Conservation (phyloP, 331 rosid species). For the Malus hybrid region DNA sequence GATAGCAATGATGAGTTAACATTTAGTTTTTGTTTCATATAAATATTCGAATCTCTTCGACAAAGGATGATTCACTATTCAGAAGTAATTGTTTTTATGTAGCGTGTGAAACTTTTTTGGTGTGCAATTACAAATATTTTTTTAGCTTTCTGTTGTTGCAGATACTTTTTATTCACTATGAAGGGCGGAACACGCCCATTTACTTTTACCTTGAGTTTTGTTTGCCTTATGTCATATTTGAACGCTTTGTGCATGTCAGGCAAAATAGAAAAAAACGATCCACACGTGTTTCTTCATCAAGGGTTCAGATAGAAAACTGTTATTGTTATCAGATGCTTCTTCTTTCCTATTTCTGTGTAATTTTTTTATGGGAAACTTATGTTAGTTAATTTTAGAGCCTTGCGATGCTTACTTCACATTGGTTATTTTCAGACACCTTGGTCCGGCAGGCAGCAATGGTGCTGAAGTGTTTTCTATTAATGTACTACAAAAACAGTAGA, state of each 20-base stretch:
- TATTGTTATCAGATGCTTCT: background rate
- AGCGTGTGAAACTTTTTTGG: background rate
- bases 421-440: conserved; percentile 72
- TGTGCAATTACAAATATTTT: background rate
- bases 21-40: background rate
- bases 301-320: background rate
- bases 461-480: conserved; percentile 66
- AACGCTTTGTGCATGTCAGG: background rate
- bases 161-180: background rate
- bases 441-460: conserved; percentile 91
- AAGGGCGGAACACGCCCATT: background rate
- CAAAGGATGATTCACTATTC: background rate
- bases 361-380: background rate
- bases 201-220: background rate
- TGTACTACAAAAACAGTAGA: conserved; percentile 84
- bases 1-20: background rate
- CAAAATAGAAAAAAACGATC: background rate
- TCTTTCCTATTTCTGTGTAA: background rate
- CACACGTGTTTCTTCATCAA: background rate
- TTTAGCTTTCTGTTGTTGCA: background rate
- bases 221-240: background rate
- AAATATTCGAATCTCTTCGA: background rate
- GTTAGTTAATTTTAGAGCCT: background rate
- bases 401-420: conserved; percentile 16
- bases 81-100: background rate